Conservation (phyloP, 2,329 filamentous ascomycete genomes). For the Aspergillus neoniger region DNA sequence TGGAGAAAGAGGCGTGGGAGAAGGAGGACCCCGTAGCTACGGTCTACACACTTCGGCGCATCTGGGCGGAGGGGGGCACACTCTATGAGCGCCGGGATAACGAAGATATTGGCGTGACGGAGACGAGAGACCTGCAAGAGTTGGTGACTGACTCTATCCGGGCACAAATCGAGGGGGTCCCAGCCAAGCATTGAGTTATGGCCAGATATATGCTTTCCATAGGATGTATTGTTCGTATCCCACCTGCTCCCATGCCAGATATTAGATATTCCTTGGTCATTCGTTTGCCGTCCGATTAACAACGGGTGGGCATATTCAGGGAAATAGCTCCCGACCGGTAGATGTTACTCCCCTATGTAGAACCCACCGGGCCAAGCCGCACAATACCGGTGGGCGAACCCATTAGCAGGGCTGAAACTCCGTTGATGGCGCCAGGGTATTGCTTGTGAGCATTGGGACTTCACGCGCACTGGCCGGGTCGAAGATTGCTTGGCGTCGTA, state of each 20-base stretch:
- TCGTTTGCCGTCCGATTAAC: no score
- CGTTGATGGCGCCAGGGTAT: constrained; percentile 52
- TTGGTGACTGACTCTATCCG: constrained; percentile 41
- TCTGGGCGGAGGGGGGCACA: constrained; percentile 73
- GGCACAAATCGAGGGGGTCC: constrained; percentile 7
- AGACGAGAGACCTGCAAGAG: constrained; percentile 56
- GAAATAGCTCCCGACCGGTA: constrained; percentile 61
- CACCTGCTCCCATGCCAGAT: no score
- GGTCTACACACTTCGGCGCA: constrained; percentile 63
- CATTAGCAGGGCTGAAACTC: constrained; percentile 61
- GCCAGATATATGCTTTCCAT: neutral
- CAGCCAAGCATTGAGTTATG: neutral
- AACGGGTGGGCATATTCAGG: neutral
- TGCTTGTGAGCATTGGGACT: constrained; percentile 60
- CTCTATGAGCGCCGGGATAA: constrained; percentile 71
- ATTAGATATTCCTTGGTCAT: no score
- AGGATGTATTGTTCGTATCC: neutral
- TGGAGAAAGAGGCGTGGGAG: constrained; percentile 63
- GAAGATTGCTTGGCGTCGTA: constrained; percentile 63
- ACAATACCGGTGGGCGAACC: constrained; percentile 60
- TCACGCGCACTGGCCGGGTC: constrained; percentile 64
- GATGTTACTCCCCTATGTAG: constrained; percentile 64
- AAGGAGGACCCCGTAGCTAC: constrained; percentile 56
- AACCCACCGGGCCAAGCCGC: no score
- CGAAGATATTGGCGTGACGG: constrained; percentile 55